Percentiles rank a stretch among this genome's conserved stretches.
These are phyloP conservation scores for Cryptosporidium meleagridis DNA, from an alignment of 169 alveolate genomes.

Conservation along the genomic window DNA sequence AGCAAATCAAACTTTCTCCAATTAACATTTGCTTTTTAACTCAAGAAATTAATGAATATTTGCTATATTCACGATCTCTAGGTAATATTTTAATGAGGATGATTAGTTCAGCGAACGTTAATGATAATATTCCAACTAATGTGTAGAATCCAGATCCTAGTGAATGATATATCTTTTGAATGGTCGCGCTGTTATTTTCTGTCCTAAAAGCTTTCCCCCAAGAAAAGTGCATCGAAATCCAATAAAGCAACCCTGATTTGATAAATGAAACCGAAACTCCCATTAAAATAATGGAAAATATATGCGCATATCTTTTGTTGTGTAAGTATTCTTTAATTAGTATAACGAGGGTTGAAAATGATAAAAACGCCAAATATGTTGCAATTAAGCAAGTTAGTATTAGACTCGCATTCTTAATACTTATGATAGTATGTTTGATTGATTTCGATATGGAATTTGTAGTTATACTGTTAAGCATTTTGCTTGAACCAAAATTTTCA, in stretches of 20 bases:
- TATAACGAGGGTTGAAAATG: slow-evolving; percentile 22
- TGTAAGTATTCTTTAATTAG: slow-evolving; percentile 7
- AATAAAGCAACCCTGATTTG: slow-evolving; percentile 17
- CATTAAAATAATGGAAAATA: slow-evolving; percentile 9
- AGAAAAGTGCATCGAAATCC: slow-evolving; percentile 27
- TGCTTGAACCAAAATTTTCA: neutral
- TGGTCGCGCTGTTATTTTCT: neutral
- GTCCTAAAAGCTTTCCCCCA: slow-evolving; percentile 2
- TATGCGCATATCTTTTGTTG: slow-evolving; percentile 18
- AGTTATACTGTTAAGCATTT: neutral
- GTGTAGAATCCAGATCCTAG: neutral
- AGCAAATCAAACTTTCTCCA: neutral
- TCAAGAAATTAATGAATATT: slow-evolving; percentile 1
- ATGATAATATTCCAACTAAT: slow-evolving; percentile 15
- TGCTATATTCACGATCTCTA: neutral
- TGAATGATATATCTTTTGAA: neutral
- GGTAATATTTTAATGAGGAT: slow-evolving; percentile 8
- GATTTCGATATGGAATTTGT: neutral
- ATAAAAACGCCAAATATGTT: slow-evolving; percentile 17
- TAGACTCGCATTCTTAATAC: neutral
- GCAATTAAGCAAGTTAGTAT: slow-evolving; percentile 12
- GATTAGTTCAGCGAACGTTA: neutral
- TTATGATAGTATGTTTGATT: neutral
- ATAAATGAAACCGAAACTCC: neutral
- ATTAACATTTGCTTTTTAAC: neutral